These are phyloP conservation scores for Pseudomonodictys pantanalensis DNA, from an alignment of 495 filamentous ascomycete genomes.

Conservation along the genomic window DNA sequence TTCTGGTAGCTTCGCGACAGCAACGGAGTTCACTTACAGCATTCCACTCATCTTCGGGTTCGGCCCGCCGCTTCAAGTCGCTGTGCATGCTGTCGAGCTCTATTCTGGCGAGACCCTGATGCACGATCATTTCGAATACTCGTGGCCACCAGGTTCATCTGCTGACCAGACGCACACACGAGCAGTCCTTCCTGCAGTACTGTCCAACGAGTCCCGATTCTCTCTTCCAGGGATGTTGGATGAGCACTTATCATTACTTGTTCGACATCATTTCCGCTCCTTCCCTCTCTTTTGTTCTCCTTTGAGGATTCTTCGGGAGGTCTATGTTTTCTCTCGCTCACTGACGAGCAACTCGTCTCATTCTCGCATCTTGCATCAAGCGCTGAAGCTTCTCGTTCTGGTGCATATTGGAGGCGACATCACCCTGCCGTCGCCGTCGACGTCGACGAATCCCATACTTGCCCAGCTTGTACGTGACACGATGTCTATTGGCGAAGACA, in stretches of 20 bases:
- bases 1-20: neutral
- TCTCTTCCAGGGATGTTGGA: conserved; percentile 20
- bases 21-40: conserved; percentile 2
- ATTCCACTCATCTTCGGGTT: conserved; percentile 33
- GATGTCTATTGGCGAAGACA: conserved; percentile 2
- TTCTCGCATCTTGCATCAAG: conserved; percentile 25
- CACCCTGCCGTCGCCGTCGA: conserved; percentile 12
- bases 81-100: conserved; percentile 12
- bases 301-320: conserved; percentile 25
- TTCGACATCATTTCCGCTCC: conserved; percentile 24
- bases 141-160: conserved; percentile 26
- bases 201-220: conserved; percentile 4
- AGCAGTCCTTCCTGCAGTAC: conserved; percentile 31
- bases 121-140: conserved; percentile 34
- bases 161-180: conserved; percentile 7
- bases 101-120: conserved; percentile 3
- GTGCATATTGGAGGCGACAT: conserved; percentile 35
- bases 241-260: conserved; percentile 27
- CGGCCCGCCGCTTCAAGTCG: conserved; percentile 20
- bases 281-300: conserved; percentile 31
- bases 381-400: conserved; percentile 34
- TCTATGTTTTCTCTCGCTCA: conserved; percentile 30
- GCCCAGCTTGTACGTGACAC: conserved; percentile 5
- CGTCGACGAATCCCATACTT: conserved; percentile 18
- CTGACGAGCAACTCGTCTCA: conserved; percentile 3